A percentile compares a stretch with the other conserved stretches of the same genome.
These are phyloP conservation scores for Penicillium sp. DNA, from an alignment of 2,329 filamentous ascomycete species.

Conservation along the genomic window DNA sequence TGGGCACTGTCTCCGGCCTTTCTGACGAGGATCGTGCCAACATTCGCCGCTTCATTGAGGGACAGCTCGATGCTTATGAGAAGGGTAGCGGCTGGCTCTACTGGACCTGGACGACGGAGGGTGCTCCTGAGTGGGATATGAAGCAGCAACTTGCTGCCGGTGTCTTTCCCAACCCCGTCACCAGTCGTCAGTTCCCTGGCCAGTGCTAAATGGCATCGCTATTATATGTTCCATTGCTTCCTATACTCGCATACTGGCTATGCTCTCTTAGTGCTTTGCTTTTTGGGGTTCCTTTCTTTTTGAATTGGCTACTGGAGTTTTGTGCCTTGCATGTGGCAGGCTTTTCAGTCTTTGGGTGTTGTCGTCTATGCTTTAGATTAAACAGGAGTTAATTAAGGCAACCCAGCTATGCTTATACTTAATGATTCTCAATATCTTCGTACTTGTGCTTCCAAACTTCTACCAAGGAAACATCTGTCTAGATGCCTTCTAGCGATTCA, in stretches of 20 bases:
- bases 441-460: neutral
- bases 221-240: neutral
- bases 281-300: neutral
- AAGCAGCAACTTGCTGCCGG: conserved; percentile 40
- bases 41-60: conserved; percentile 44
- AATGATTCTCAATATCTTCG: neutral
- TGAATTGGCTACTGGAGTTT: neutral
- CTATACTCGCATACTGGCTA: neutral
- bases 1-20: conserved; percentile 46
- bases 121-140: conserved; percentile 48
- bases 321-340: neutral
- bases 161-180: conserved; percentile 47
- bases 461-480: too few species aligned
- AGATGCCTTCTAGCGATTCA: neutral
- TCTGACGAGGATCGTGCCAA: conserved; percentile 34
- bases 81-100: conserved; percentile 45
- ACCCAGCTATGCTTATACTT: neutral
- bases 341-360: neutral
- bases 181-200: conserved; percentile 30
- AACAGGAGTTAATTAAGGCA: neutral
- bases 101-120: conserved; percentile 51
- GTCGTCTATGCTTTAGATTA: neutral
- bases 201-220: conserved; percentile 25
- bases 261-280: neutral
- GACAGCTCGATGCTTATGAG: conserved; percentile 46